Conservation (phyloP, 1,284 basidiomycete genomes). For the Ceratobasidium sp. region DNA sequence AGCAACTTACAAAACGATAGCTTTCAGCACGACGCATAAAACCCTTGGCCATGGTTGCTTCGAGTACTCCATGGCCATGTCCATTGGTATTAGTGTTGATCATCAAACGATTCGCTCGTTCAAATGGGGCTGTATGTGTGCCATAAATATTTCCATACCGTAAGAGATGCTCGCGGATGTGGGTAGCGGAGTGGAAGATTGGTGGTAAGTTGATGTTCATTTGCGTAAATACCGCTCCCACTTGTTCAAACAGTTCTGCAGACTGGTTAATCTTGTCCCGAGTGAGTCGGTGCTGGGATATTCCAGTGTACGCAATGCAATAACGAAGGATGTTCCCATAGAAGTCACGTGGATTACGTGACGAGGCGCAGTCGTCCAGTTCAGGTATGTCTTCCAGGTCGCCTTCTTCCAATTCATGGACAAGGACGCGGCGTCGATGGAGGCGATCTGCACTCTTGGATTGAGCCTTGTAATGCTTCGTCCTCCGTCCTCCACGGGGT, state of each 20-base stretch:
- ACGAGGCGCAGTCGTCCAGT: not conserved
- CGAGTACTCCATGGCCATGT: slow-evolving; percentile 1
- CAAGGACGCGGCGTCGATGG: no score
- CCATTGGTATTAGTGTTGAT: slow-evolving; percentile 17
- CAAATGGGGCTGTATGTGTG: not conserved
- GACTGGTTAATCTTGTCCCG: no score
- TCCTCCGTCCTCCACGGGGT: no score
- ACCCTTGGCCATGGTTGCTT: slow-evolving; percentile 26
- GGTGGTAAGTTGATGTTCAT: not conserved
- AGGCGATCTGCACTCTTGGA: no score
- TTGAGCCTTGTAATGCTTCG: no score
- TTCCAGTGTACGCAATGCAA: not conserved
- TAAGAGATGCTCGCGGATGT: not conserved
- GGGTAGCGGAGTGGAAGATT: slow-evolving; percentile 9
- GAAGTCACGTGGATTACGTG: not conserved
- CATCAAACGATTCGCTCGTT: slow-evolving; percentile 3
- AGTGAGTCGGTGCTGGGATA: not conserved
- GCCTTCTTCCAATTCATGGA: no score
- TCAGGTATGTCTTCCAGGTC: no score
- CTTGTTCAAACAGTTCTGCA: not conserved
- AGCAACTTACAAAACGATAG: slow-evolving; percentile 1
- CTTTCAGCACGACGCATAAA: not conserved
- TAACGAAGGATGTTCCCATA: slow-evolving; percentile 5
- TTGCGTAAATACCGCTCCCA: not conserved
- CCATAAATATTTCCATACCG: not conserved